Conservation (phyloP, 2,329 filamentous ascomycete genomes). For the Epichloe typhina region DNA sequence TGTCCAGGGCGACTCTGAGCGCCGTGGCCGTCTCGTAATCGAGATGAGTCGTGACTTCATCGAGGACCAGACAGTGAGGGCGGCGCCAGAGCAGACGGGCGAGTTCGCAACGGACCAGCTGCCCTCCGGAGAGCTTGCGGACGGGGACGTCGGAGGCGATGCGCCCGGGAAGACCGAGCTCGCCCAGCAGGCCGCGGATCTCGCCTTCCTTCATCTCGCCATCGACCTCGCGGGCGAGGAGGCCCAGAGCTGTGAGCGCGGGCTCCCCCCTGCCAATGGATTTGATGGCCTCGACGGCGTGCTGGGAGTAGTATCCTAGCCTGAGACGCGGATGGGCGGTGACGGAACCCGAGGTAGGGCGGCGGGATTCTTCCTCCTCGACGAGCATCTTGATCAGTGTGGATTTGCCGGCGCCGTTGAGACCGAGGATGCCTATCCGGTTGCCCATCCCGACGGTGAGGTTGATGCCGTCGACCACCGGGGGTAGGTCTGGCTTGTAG, state of each 20-base stretch:
- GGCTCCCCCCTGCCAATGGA: constrained; percentile 33
- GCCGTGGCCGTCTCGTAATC: constrained; percentile 71
- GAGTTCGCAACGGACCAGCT: constrained; percentile 54
- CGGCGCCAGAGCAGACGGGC: constrained; percentile 54
- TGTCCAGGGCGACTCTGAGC: constrained; percentile 49
- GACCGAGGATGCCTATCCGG: constrained; percentile 59
- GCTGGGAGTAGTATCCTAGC: constrained; percentile 68
- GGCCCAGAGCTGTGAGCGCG: constrained; percentile 48
- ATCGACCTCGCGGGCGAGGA: constrained; percentile 44
- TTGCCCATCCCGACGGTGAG: constrained; percentile 62
- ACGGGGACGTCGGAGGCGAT: constrained; percentile 62
- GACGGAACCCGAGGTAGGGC: constrained; percentile 47
- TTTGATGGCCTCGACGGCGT: constrained; percentile 59
- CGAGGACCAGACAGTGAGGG: constrained; percentile 62
- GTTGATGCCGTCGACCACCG: constrained; percentile 47
- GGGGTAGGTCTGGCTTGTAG: constrained; percentile 32
- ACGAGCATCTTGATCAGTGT: constrained; percentile 62
- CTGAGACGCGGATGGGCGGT: constrained; percentile 55
- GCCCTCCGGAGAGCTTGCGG: constrained; percentile 63
- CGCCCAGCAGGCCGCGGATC: constrained; percentile 50
- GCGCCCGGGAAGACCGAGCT: constrained; percentile 57
- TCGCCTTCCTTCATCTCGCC: constrained; percentile 50
- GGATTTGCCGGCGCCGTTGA: constrained; percentile 75
- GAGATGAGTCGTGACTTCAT: constrained; percentile 75
- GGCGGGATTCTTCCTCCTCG: constrained; percentile 30